A percentile compares a stretch with the other conserved stretches of the same genome.
phyloP scores from a whole-genome alignment of 306 rosid genomes.

The Castanopsis chinensis region DNA sequence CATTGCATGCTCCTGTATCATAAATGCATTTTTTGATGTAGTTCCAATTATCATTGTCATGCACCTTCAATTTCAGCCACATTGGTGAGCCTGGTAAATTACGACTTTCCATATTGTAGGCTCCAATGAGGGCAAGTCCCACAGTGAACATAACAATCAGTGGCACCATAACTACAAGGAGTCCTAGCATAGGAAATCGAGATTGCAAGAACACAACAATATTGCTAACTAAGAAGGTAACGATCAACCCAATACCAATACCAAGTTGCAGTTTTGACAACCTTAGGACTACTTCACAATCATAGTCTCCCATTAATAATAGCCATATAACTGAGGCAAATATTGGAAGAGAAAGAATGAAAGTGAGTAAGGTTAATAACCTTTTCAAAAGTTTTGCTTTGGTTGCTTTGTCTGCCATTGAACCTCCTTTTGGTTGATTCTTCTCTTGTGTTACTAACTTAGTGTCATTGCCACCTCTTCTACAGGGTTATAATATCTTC shows the following conservation, averaged over 20 bases:
- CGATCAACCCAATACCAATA: conserved; percentile 5
- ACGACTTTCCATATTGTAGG: conserved; percentile 16
- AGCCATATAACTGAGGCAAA: conserved; percentile 29
- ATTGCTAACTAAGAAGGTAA: conserved; percentile 21
- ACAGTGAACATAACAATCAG: conserved; percentile 17
- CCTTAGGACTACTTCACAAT: conserved; percentile 24
- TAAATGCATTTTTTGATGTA: conserved; percentile 25
- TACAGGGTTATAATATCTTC: neutral
- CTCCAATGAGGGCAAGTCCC: conserved; percentile 29
- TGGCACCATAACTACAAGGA: conserved; percentile 17
- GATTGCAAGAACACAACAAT: conserved; percentile 3
- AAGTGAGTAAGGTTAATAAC: neutral
- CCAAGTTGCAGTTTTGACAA: conserved; percentile 11
- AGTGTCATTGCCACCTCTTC: neutral
- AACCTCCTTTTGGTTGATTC: neutral
- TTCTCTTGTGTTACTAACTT: neutral
- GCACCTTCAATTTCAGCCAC: conserved; percentile 26
- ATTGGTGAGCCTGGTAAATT: conserved; percentile 28
- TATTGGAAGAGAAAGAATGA: conserved; percentile 24
- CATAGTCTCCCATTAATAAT: conserved; percentile 8
- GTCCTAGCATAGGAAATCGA: conserved; percentile 21
- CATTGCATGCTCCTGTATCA: conserved; percentile 17
- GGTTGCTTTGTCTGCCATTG: neutral
- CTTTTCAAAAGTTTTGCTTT: neutral
- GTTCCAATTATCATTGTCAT: conserved; percentile 1